These are phyloP conservation scores for Fusarium tanahbumbuense DNA, from an alignment of 2,329 filamentous ascomycete genomes.

Conservation along the genomic window DNA sequence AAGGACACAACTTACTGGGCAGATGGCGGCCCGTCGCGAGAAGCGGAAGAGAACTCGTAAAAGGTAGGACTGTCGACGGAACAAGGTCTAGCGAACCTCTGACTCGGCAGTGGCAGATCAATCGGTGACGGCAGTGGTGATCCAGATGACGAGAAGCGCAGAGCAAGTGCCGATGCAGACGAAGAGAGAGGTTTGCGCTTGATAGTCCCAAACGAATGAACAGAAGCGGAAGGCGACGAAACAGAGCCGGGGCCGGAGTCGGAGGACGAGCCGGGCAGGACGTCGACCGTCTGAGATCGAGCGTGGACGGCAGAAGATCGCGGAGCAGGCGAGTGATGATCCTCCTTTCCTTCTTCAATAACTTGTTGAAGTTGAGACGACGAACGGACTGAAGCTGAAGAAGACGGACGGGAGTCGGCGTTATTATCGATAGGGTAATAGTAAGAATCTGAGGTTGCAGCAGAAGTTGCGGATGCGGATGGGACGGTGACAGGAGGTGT, in stretches of 20 bases:
- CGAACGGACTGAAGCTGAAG: slow-evolving; percentile 37
- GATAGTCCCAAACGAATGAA: slow-evolving; percentile 52
- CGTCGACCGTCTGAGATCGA: slow-evolving; percentile 45
- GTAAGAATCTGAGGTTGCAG: slow-evolving; percentile 27
- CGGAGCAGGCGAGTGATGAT: slow-evolving; percentile 22
- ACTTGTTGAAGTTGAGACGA: slow-evolving; percentile 21
- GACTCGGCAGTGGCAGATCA: slow-evolving; percentile 62
- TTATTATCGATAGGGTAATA: slow-evolving; percentile 32
- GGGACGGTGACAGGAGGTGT: slow-evolving; percentile 35
- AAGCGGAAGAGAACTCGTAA: slow-evolving; percentile 64
- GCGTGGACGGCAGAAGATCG: slow-evolving; percentile 35
- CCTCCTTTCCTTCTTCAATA: neutral
- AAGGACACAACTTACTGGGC: slow-evolving; percentile 45
- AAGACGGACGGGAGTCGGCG: slow-evolving; percentile 30
- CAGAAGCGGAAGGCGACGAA: slow-evolving; percentile 22
- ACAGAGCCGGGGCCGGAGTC: slow-evolving; percentile 31
- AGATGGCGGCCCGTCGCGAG: slow-evolving; percentile 33
- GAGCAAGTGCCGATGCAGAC: slow-evolving; percentile 51
- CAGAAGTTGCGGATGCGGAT: slow-evolving; percentile 21
- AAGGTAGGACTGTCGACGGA: slow-evolving; percentile 71
- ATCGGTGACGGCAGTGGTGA: slow-evolving; percentile 49
- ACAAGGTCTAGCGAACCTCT: slow-evolving; percentile 65
- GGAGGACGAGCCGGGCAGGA: slow-evolving; percentile 36
- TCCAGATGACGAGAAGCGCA: slow-evolving; percentile 45
- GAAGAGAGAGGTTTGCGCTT: slow-evolving; percentile 71